A percentile compares a stretch with the other conserved stretches of the same genome.
Conservation (phyloP, 2,329 filamentous ascomycete species). For the Exutisphaerella laricina region DNA sequence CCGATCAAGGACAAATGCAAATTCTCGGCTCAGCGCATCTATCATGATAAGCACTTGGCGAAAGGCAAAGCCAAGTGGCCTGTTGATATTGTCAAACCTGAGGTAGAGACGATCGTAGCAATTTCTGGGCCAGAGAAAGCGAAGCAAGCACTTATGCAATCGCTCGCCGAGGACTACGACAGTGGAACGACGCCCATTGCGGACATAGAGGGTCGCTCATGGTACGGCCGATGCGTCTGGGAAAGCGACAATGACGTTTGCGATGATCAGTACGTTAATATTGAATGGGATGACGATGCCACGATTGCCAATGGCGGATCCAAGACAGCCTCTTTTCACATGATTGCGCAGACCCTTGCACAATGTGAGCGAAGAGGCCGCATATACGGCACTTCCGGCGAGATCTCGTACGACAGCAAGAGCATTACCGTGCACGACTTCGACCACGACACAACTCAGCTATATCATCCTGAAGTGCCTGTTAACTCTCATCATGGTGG, state of each 20-base stretch:
- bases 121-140: slow-evolving; percentile 46
- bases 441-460: slow-evolving; percentile 49
- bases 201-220: slow-evolving; percentile 48
- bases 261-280: slow-evolving; percentile 85
- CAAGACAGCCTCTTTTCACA: slow-evolving; percentile 87
- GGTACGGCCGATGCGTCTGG: slow-evolving; percentile 95
- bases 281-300: slow-evolving; percentile 76
- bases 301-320: slow-evolving; percentile 36
- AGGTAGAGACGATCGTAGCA: slow-evolving; percentile 71
- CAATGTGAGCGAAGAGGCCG: slow-evolving; percentile 80
- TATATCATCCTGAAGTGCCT: slow-evolving; percentile 57
- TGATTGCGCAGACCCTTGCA: slow-evolving; percentile 84
- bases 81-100: slow-evolving; percentile 79
- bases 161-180: slow-evolving; percentile 52
- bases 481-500: slow-evolving; percentile 57
- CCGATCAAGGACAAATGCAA: slow-evolving; percentile 68
- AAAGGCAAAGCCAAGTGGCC: slow-evolving; percentile 72
- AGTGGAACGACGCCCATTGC: slow-evolving; percentile 46
- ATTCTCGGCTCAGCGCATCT: slow-evolving; percentile 81
- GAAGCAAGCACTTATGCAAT: slow-evolving; percentile 44
- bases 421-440: slow-evolving; percentile 74
- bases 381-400: slow-evolving; percentile 80
- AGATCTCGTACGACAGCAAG: slow-evolving; percentile 76
- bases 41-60: slow-evolving; percentile 63
- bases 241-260: slow-evolving; percentile 90